Evolutionary conservation across 179 eudicot species (phyloP).

Genomic region (Corrigiola litoralis): DNA sequence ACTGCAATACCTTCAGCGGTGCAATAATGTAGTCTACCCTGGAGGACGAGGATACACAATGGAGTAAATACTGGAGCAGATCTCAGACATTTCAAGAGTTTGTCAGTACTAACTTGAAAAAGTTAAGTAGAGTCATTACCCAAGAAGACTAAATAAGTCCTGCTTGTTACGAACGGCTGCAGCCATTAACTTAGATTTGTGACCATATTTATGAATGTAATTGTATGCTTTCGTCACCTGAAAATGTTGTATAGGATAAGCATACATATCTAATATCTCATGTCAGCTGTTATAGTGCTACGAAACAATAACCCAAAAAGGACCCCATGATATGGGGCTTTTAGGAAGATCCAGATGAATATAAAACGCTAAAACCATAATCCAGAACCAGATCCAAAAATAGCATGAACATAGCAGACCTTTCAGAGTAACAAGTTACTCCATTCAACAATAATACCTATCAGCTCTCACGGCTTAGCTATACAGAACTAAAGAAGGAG

Average conservation of each 20-base stretch:
- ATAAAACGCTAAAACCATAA: no score
- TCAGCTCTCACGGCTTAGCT: no score
- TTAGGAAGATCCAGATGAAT: no score
- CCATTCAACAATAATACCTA: no score
- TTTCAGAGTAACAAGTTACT: no score
- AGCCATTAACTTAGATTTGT: constrained; percentile 91
- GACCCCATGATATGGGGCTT: not conserved
- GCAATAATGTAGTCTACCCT: constrained; percentile 95
- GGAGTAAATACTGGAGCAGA: not conserved
- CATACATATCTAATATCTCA: not conserved
- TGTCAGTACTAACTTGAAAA: not conserved
- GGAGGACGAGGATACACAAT: constrained; percentile 14
- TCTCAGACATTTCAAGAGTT: not conserved
- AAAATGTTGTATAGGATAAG: constrained; percentile 12
- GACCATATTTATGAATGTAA: constrained; percentile 84
- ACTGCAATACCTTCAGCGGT: constrained; percentile 82
- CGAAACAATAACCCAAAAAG: not conserved
- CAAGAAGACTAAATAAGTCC: constrained; percentile 72
- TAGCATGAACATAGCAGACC: no score
- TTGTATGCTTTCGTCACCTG: constrained; percentile 93
- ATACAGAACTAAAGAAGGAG: not conserved
- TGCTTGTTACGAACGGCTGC: constrained; percentile 97
- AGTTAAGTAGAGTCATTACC: constrained; percentile 35
- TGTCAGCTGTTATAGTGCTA: no score
- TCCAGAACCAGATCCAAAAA: no score